Base-by-base conservation (phyloP, 257 asterid species). In the Osmanthus fragrans region DNA sequence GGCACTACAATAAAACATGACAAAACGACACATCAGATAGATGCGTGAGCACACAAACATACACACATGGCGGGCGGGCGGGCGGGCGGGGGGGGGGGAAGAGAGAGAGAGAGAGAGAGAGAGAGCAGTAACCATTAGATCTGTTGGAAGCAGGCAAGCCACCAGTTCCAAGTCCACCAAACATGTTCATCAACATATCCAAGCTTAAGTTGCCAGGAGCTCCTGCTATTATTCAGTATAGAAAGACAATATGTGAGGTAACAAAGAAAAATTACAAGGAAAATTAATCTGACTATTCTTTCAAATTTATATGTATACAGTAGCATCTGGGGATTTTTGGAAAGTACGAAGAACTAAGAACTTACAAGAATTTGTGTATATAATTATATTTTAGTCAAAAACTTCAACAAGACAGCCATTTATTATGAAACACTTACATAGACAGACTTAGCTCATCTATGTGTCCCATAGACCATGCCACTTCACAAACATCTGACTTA, bases 121-220 rank as follows among this genome's bases (percentile, higher is more conserved):
- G 66, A 67, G 67, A 63, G 47, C 60, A 32, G 30, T 18, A 66
- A 87, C 88, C 90, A 63, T 83, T 80, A 64, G 88, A 37, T 82
- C 85, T 75, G 72, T 78, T 80, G 51, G 82, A 67, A 72, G 72
- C 72, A 30, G 81, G 47, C 79, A 83, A 73, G 66, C 90, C 90
- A 27, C 84, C 87, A 5, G 87, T 58, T 33, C 88, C 86, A 54
- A 86, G 88, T 78, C 86, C 90, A 63, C 88, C 84, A 66, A 85
- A 87, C 88, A 87, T 79, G 82, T 81, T 87, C 86, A 87, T 81
- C 84, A 87, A 76, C 82, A 81, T 83, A 56, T 83, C 89, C 82
- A 87, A 39, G 30, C 90, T 87, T 40, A 65, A 21, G 70, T 72
- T 75, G 42, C 79, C 82, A 65, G 11, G 76, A 30, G 82, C 54